phyloP scores from a whole-genome alignment of 1,284 basidiomycete species.

The Ceratobasidium sp. region DNA sequence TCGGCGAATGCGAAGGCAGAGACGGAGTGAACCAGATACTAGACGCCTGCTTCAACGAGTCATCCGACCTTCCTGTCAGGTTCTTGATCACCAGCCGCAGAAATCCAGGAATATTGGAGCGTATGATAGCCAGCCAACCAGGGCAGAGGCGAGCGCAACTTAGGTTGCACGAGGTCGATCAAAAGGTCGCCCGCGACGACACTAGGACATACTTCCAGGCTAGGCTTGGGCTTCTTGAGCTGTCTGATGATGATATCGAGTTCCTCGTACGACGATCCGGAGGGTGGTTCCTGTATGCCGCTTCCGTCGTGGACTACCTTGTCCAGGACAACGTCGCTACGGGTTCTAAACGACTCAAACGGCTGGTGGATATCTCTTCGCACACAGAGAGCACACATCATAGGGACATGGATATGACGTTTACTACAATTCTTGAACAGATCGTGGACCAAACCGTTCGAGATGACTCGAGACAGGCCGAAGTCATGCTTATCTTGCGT shows the following conservation, averaged over 20 bases:
- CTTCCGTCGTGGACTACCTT: conserved; percentile 12
- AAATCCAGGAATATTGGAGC: not conserved
- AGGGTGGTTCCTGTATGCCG: conserved; percentile 20
- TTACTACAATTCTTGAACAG: not conserved
- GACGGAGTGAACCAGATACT: conserved; percentile 14
- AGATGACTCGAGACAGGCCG: not conserved
- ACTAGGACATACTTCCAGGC: conserved; percentile 21
- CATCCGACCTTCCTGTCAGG: not conserved
- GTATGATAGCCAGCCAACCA: too few relatives aligned
- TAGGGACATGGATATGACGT: not conserved
- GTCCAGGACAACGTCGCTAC: not conserved
- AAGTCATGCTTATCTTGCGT: not conserved
- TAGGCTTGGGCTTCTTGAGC: too few relatives aligned
- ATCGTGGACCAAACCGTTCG: not conserved
- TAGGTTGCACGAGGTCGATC: too few relatives aligned
- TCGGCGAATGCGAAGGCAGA: conserved; percentile 17
- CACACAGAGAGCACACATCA: not conserved
- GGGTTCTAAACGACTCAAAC: not conserved
- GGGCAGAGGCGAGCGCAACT: too few relatives aligned
- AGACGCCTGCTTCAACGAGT: not conserved
- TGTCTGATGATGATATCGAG: too few relatives aligned
- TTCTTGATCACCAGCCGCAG: conserved; percentile 45
- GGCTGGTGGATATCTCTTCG: not conserved
- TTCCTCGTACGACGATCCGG: too few relatives aligned
- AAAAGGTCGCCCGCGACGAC: not conserved